These are phyloP conservation scores for Vitis vinifera DNA, from an alignment of 164 flowering plant genomes.

Conservation along the genomic window ASM3070453v1 NC_081822.1:3914001-3914500, in stretches of 20 bases:
- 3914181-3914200: conserved; percentile 76
- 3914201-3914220: conserved; percentile 72
- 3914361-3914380: conserved; percentile 70
- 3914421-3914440: conserved; percentile 69
- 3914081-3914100: conserved; percentile 54
- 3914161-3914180: conserved; percentile 59
- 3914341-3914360: conserved; percentile 61
- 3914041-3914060: conserved; percentile 71
- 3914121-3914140: conserved; percentile 80
- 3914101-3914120: conserved; percentile 69
- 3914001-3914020: conserved; percentile 28
- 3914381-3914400: conserved; percentile 67
- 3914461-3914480: conserved; percentile 80
- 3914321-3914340: conserved; percentile 88
- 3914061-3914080: conserved; percentile 55
- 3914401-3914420: conserved; percentile 68
- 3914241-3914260: conserved; percentile 71
- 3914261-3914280: conserved; percentile 61
- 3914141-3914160: conserved; percentile 74
- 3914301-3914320: conserved; percentile 76
- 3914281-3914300: conserved; percentile 54
- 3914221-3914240: conserved; percentile 53
- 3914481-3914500: conserved; percentile 78
- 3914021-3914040: conserved; percentile 68
- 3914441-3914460: conserved; percentile 82